These are phyloP conservation scores for Tardiomyces depauwii DNA, from an alignment of 1,139 yeast species.

Conservation along the genomic window DNA sequence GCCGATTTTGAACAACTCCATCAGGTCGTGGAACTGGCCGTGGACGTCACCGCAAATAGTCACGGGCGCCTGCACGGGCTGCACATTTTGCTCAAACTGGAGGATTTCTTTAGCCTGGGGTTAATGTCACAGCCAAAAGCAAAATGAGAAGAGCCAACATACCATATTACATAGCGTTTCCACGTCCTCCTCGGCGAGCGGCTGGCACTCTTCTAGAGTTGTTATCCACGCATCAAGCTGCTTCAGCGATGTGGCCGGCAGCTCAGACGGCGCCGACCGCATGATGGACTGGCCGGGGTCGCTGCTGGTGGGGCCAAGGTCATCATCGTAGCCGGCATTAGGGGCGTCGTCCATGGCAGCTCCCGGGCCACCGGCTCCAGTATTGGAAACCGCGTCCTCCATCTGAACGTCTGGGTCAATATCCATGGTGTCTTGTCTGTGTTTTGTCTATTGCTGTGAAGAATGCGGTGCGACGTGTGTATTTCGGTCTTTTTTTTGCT, in stretches of 20 bases:
- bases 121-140: not conserved
- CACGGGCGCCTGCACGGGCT: slow-evolving; percentile 90
- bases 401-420: slow-evolving; percentile 30
- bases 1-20: slow-evolving; percentile 78
- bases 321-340: not conserved
- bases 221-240: slow-evolving; percentile 69
- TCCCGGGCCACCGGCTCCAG: slow-evolving; percentile 12
- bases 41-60: slow-evolving; percentile 99
- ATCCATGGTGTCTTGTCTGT: slow-evolving; percentile 17
- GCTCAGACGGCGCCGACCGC: slow-evolving; percentile 1
- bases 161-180: slow-evolving; percentile 59
- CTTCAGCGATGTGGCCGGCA: slow-evolving; percentile 27
- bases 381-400: slow-evolving; percentile 23
- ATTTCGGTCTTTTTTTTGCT: no score
- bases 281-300: slow-evolving; percentile 1
- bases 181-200: slow-evolving; percentile 73
- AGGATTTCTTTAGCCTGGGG: slow-evolving; percentile 61
- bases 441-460: not conserved
- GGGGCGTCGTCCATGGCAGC: slow-evolving; percentile 8
- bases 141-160: not conserved
- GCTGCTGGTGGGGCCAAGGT: not conserved
- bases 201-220: slow-evolving; percentile 63
- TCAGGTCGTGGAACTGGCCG: slow-evolving; percentile 89
- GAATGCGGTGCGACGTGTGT: no score
- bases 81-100: slow-evolving; percentile 87